Evolutionary conservation across 2,329 filamentous ascomycete genomes (phyloP).

Genomic region (Pseudocercospora ulei): DNA sequence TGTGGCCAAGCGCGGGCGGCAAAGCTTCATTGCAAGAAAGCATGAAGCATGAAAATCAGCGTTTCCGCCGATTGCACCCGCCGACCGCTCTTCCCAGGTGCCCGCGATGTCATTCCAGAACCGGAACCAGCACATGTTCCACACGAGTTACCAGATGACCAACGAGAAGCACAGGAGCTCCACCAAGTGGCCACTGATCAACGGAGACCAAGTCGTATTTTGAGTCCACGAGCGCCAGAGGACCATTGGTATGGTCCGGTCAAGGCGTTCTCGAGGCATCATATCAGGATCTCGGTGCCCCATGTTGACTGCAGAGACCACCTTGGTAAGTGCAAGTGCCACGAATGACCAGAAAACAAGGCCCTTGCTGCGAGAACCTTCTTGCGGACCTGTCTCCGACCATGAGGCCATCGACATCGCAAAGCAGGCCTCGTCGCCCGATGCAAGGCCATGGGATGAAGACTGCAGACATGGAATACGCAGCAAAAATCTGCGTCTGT

Average conservation of each 20-base stretch:
- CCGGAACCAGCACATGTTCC: constrained; percentile 25
- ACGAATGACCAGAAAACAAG: too few species aligned
- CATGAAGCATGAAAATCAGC: too few species aligned
- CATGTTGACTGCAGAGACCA: constrained; percentile 47
- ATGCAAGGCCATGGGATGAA: too few species aligned
- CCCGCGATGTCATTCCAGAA: constrained; percentile 20
- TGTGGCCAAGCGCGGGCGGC: neutral
- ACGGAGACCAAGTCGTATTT: constrained; percentile 6
- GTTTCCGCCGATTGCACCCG: constrained; percentile 3
- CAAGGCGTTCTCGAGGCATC: constrained; percentile 42
- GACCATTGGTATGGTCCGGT: constrained; percentile 35
- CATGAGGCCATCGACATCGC: too few species aligned
- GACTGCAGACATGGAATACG: too few species aligned
- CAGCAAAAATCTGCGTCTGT: too few species aligned
- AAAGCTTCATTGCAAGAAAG: too few species aligned
- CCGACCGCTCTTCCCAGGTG: constrained; percentile 1
- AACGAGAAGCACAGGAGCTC: constrained; percentile 33
- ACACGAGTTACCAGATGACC: constrained; percentile 23
- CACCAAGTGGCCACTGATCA: constrained; percentile 12
- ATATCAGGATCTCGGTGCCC: constrained; percentile 45
- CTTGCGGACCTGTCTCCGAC: too few species aligned
- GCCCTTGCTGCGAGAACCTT: too few species aligned
- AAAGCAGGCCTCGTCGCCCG: too few species aligned
- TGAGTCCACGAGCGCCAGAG: constrained; percentile 2
- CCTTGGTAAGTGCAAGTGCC: constrained; percentile 48